Conservation (phyloP, 768 basidiomycete genomes). For the Pleurotus ostreatus region DNA sequence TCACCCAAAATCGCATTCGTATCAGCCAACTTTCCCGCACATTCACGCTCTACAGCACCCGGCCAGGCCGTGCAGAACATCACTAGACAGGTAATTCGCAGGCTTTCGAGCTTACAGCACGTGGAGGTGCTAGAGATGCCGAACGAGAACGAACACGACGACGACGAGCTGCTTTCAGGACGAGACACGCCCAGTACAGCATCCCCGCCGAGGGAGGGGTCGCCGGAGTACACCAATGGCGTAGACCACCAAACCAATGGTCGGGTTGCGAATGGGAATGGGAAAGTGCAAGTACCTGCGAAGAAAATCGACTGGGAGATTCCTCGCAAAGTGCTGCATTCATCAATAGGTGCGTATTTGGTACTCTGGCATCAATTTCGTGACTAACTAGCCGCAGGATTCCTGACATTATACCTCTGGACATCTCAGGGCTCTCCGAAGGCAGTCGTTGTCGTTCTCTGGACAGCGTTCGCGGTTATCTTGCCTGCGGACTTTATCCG, state of each 20-base stretch:
- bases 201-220: constrained; percentile 10
- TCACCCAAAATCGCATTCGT: constrained; percentile 45
- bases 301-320: constrained; percentile 81
- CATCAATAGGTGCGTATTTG: constrained; percentile 66
- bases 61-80: constrained; percentile 39
- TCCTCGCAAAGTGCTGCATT: constrained; percentile 83
- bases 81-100: constrained; percentile 44
- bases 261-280: constrained; percentile 10
- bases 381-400: constrained; percentile 18
- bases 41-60: constrained; percentile 13
- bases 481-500: constrained; percentile 75
- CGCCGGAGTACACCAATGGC: constrained; percentile 19
- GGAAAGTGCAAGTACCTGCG: constrained; percentile 11
- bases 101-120: constrained; percentile 37
- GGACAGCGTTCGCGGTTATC: constrained; percentile 63
- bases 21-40: constrained; percentile 26
- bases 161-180: constrained; percentile 20
- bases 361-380: constrained; percentile 3
- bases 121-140: constrained; percentile 23
- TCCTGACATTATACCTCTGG: constrained; percentile 40
- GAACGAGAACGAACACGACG: constrained; percentile 23
- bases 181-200: not conserved
- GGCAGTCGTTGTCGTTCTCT: constrained; percentile 57
- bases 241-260: constrained; percentile 13
- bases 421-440: constrained; percentile 56